phyloP scores from a whole-genome alignment of 495 filamentous ascomycete species.

The Trichoderma parareesei region DNA sequence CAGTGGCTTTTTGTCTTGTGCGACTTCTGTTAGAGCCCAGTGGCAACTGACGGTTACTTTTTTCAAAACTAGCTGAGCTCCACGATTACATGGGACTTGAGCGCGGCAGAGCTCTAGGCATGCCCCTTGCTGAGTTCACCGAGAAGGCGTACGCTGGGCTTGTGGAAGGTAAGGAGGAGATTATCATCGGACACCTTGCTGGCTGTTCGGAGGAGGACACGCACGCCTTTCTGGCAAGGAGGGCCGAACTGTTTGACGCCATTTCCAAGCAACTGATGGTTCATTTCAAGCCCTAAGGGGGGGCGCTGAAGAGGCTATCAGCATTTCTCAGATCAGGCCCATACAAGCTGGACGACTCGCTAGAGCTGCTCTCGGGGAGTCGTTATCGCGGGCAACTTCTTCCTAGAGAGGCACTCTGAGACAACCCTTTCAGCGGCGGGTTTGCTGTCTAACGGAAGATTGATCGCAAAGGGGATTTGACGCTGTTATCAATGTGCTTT shows the following conservation, averaged over 20 bases:
- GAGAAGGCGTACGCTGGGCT: conserved; percentile 49
- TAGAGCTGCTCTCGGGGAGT: too few relatives aligned
- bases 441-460: too few relatives aligned
- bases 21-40: background rate
- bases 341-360: background rate
- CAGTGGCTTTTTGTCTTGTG: background rate
- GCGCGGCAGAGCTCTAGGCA: conserved; percentile 37
- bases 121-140: conserved; percentile 52
- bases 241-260: background rate
- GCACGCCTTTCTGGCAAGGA: background rate
- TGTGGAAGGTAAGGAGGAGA: conserved; percentile 40
- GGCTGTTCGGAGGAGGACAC: background rate
- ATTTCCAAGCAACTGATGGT: background rate
- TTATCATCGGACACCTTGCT: conserved; percentile 21
- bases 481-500: too few relatives aligned
- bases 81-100: conserved; percentile 39
- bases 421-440: too few relatives aligned
- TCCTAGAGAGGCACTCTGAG: too few relatives aligned
- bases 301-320: background rate
- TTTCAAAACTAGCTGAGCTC: conserved; percentile 33
- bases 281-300: background rate
- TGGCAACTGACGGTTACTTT: background rate
- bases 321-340: too few relatives aligned
- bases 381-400: too few relatives aligned
- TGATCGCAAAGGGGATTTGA: too few relatives aligned